A percentile compares a stretch with the other conserved stretches of the same genome.
phyloP scores from a whole-genome alignment of 2,329 filamentous ascomycete species.

The Ascosphaera acerosa region DNA sequence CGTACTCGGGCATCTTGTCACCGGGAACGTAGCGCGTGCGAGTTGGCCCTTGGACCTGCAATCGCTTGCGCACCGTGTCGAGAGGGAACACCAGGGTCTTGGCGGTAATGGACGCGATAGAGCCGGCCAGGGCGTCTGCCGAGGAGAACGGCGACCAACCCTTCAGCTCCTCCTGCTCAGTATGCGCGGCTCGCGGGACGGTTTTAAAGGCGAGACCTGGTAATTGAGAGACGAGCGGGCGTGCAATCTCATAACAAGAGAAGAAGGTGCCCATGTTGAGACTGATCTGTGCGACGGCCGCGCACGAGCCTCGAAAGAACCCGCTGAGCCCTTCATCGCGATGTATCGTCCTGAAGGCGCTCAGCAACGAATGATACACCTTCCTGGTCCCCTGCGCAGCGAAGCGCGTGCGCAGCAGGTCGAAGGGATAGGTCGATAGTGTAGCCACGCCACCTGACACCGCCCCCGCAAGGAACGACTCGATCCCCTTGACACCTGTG shows the following conservation, averaged over 20 bases:
- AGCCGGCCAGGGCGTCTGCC: slow-evolving; percentile 60
- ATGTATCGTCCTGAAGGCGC: slow-evolving; percentile 46
- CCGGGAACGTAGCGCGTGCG: slow-evolving; percentile 47
- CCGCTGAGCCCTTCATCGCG: slow-evolving; percentile 48
- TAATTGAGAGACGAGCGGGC: slow-evolving; percentile 25
- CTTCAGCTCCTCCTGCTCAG: slow-evolving; percentile 22
- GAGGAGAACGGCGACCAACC: slow-evolving; percentile 37
- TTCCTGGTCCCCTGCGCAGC: slow-evolving; percentile 69
- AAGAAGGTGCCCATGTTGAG: slow-evolving; percentile 98
- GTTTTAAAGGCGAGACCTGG: slow-evolving; percentile 1
- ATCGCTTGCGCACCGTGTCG: slow-evolving; percentile 71
- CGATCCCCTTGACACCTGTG: slow-evolving; percentile 10
- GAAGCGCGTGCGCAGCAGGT: slow-evolving; percentile 80
- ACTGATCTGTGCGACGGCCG: slow-evolving; percentile 65
- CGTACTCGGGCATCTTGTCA: slow-evolving; percentile 72
- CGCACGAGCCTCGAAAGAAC: slow-evolving; percentile 70
- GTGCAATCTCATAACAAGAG: slow-evolving; percentile 55
- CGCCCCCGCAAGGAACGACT: slow-evolving; percentile 66
- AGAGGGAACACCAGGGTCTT: slow-evolving; percentile 86
- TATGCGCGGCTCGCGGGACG: too few relatives aligned
- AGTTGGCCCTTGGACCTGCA: slow-evolving; percentile 89
- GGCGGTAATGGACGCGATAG: slow-evolving; percentile 50
- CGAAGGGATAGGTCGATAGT: slow-evolving; percentile 67
- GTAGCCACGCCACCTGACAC: slow-evolving; percentile 63
- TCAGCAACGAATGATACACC: slow-evolving; percentile 48